phyloP scores from a whole-genome alignment of 768 basidiomycete species.

The Lactarius sp. region DNA sequence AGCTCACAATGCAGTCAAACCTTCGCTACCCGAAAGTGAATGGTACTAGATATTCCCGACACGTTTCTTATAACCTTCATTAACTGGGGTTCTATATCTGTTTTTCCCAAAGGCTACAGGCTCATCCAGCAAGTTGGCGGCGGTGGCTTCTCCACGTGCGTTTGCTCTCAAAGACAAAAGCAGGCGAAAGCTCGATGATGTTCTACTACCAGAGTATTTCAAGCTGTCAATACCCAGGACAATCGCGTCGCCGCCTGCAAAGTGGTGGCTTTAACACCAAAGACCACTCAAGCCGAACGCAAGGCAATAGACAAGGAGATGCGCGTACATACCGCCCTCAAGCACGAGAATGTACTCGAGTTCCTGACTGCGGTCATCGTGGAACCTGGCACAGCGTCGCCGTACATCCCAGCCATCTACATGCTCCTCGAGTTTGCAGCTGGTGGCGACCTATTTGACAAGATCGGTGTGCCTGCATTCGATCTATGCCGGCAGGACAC shows the following conservation, averaged over 20 bases:
- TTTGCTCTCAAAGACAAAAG: neutral
- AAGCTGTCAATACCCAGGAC: constrained; percentile 63
- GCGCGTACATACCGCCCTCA: constrained; percentile 75
- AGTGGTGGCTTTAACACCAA: constrained; percentile 57
- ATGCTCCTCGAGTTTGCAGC: constrained; percentile 90
- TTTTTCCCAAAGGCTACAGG: constrained; percentile 49
- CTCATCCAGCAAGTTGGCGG: constrained; percentile 77
- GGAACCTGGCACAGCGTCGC: constrained; percentile 48
- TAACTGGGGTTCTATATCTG: neutral
- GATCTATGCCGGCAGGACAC: neutral
- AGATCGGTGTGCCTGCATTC: constrained; percentile 70
- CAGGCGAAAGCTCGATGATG: neutral
- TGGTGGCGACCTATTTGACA: constrained; percentile 96
- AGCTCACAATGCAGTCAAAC: constrained; percentile 11
- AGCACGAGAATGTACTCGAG: constrained; percentile 76
- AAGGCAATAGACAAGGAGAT: constrained; percentile 91
- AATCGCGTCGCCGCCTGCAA: constrained; percentile 85
- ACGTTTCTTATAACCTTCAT: neutral
- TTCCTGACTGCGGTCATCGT: constrained; percentile 76
- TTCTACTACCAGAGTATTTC: constrained; percentile 59
- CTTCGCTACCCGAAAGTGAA: constrained; percentile 24
- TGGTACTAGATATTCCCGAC: constrained; percentile 8
- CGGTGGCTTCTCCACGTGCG: constrained; percentile 79
- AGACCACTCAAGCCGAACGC: constrained; percentile 62
- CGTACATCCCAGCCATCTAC: constrained; percentile 78